phyloP scores from a whole-genome alignment of 768 basidiomycete species.

The Pleurotus tuoliensis region DNA sequence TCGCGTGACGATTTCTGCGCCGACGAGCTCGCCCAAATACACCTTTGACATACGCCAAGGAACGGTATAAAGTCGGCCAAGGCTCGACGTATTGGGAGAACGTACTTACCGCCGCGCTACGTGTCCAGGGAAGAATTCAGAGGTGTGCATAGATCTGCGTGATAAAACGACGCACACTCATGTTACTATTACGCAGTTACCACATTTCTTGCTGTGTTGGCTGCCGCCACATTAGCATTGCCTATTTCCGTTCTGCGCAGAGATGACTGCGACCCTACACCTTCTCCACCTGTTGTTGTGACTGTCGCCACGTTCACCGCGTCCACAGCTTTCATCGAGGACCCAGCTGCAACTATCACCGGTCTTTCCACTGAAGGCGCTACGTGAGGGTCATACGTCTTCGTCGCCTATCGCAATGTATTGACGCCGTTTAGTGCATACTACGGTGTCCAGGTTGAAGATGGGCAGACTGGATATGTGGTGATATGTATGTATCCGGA shows the following conservation, averaged over 20 bases:
- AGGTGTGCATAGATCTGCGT: too few species aligned
- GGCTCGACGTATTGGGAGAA: too few species aligned
- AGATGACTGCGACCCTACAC: neutral
- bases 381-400: neutral
- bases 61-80: too few species aligned
- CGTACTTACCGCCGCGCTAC: too few species aligned
- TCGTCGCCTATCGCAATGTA: neutral
- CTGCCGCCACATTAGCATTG: neutral
- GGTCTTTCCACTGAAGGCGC: neutral
- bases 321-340: neutral
- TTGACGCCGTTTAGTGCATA: neutral
- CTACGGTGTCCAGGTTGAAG: slow-evolving; percentile 3
- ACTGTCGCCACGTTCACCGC: neutral
- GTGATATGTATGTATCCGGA: neutral
- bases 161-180: too few species aligned
- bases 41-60: too few species aligned
- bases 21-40: too few species aligned
- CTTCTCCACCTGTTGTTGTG: neutral
- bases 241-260: neutral
- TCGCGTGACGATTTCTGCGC: too few species aligned
- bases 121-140: too few species aligned
- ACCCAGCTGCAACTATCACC: neutral
- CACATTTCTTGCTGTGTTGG: neutral
- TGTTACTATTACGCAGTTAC: too few species aligned
- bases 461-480: slow-evolving; percentile 6